These are phyloP conservation scores for Pluteus cervinus DNA, from an alignment of 768 basidiomycete genomes.

Conservation along the genomic window DNA sequence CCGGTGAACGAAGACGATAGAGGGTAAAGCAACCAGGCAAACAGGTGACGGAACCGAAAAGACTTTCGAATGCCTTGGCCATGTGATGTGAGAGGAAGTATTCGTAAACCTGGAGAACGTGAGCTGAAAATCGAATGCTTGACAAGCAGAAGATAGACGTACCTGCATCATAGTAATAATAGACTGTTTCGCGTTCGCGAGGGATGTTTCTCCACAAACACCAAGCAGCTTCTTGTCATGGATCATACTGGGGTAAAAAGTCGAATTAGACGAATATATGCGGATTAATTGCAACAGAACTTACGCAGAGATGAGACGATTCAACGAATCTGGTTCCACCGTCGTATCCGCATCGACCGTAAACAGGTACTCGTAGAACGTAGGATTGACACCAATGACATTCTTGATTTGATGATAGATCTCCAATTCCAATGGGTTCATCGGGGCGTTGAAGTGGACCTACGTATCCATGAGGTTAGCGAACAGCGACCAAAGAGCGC, in stretches of 20 bases:
- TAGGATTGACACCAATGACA: conserved; percentile 97
- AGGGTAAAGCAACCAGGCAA: conserved; percentile 98
- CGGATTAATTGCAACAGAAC: conserved; percentile 23
- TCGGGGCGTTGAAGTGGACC: conserved; percentile 95
- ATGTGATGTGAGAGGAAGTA: conserved; percentile 99
- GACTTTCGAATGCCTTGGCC: conserved; percentile 95
- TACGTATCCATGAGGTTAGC: conserved; percentile 20
- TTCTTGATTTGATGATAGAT: conserved; percentile 99
- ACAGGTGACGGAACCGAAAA: conserved; percentile 98
- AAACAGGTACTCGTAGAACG: conserved; percentile 95
- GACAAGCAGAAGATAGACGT: conserved; percentile 10
- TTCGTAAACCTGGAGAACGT: conserved; percentile 84
- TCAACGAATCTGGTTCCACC: conserved; percentile 81
- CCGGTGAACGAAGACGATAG: conserved; percentile 89
- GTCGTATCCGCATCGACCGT: conserved; percentile 95
- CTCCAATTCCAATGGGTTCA: conserved; percentile 96
- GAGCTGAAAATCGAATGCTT: conserved; percentile 1
- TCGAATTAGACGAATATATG: conserved; percentile 5
- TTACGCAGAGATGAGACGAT: conserved; percentile 89
- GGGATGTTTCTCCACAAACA: conserved; percentile 91
- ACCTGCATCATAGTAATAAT: conserved; percentile 97
- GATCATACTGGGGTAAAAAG: conserved; percentile 66
- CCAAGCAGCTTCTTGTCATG: conserved; percentile 94
- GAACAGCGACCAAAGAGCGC: not conserved
- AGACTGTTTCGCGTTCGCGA: conserved; percentile 92